A percentile compares a stretch with the other conserved stretches of the same genome.
These are phyloP conservation scores for Malus hybrid DNA, from an alignment of 331 rosid genomes.

Conservation along the genomic window DNA sequence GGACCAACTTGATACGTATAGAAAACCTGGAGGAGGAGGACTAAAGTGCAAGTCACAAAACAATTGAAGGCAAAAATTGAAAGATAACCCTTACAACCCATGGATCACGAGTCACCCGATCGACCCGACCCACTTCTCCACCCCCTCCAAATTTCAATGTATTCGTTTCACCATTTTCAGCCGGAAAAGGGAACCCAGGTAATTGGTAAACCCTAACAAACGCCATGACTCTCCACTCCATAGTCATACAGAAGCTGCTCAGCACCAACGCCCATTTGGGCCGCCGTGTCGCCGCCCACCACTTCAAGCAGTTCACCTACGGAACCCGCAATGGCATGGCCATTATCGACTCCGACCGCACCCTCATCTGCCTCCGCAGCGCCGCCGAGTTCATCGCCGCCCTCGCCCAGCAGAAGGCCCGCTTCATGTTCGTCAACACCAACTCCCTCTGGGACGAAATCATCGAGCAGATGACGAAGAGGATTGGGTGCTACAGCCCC, in stretches of 20 bases:
- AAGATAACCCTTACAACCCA: neutral
- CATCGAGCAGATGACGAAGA: constrained; percentile 60
- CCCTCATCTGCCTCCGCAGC: constrained; percentile 69
- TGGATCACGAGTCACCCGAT: neutral
- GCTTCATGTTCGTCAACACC: constrained; percentile 86
- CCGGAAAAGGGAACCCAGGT: neutral
- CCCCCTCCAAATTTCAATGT: no score
- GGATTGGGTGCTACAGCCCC: constrained; percentile 50
- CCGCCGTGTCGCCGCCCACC: constrained; percentile 51
- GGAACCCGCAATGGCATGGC: constrained; percentile 66
- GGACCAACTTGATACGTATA: no score
- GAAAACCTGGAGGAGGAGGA: no score
- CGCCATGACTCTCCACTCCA: constrained; percentile 65
- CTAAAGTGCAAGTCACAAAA: no score
- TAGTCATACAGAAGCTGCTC: constrained; percentile 73
- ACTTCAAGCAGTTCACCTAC: constrained; percentile 58
- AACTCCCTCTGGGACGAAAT: constrained; percentile 75
- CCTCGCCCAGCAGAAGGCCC: constrained; percentile 54
- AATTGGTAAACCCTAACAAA: neutral
- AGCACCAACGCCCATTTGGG: constrained; percentile 79
- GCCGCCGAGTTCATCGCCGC: constrained; percentile 65
- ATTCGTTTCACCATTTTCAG: neutral
- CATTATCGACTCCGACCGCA: constrained; percentile 67
- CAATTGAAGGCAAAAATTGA: neutral
- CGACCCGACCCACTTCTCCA: neutral